phyloP scores from a whole-genome alignment of 2,329 filamentous ascomycete genomes.

The Diaporthe australafricana region DNA sequence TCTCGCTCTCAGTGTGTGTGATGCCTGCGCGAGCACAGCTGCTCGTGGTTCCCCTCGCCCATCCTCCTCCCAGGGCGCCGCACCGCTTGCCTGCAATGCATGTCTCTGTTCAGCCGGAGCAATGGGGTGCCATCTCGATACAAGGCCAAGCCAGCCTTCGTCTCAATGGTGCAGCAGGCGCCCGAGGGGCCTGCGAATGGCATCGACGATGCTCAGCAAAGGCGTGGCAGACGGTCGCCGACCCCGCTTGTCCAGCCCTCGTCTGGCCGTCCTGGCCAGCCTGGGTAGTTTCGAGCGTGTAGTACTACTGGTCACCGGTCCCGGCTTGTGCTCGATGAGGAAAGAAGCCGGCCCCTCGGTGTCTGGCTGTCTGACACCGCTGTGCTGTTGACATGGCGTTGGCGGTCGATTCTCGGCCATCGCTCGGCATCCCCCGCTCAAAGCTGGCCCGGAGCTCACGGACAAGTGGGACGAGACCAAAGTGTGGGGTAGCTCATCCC shows the following conservation, averaged over 20 bases:
- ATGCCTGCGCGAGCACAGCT: background rate
- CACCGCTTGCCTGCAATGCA: slow-evolving; percentile 10
- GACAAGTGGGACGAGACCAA: slow-evolving; percentile 21
- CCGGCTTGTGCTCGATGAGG: slow-evolving; percentile 13
- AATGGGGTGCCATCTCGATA: slow-evolving; percentile 2
- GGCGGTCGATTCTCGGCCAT: slow-evolving; percentile 43
- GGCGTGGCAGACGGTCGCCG: background rate
- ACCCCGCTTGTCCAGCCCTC: slow-evolving; percentile 20
- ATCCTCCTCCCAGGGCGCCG: background rate
- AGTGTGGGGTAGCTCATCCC: slow-evolving; percentile 29
- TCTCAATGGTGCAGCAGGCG: slow-evolving; percentile 13
- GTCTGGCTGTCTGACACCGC: slow-evolving; percentile 21
- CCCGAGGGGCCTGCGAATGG: slow-evolving; percentile 14
- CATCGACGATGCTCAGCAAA: background rate
- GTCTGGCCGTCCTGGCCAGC: background rate
- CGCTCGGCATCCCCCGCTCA: slow-evolving; percentile 40
- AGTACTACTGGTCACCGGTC: slow-evolving; percentile 19
- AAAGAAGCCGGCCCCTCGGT: slow-evolving; percentile 31
- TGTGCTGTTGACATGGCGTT: background rate
- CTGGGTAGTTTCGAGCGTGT: slow-evolving; percentile 4
- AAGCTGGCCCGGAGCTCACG: slow-evolving; percentile 3
- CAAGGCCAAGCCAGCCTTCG: slow-evolving; percentile 25
- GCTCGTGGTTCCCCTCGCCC: background rate
- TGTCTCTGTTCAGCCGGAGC: slow-evolving; percentile 25
- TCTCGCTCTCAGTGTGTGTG: no score